Conservation (phyloP, 805 yeast genomes). For the Suhomyces xylopsoci region DNA sequence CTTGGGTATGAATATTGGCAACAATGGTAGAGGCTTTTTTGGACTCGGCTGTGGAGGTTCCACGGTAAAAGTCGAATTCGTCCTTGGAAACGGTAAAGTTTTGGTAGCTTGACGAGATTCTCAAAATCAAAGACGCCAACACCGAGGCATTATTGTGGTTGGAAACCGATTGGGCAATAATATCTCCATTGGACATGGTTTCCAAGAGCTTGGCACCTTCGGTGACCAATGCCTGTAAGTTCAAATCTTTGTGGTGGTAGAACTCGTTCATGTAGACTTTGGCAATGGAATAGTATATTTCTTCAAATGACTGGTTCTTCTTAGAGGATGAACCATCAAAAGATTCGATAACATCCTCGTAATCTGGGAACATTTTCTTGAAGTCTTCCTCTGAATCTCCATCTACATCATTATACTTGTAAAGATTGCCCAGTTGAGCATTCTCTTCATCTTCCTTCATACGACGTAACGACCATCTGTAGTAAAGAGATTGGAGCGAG, state of each 20-base stretch:
- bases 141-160: constrained; percentile 18
- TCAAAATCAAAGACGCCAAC: constrained; percentile 17
- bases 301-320: constrained; percentile 36
- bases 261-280: constrained; percentile 46
- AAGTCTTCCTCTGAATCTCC: constrained; percentile 79
- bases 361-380: constrained; percentile 79
- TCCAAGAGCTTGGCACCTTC: constrained; percentile 36
- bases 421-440: constrained; percentile 59
- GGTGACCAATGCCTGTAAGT: constrained; percentile 27
- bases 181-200: constrained; percentile 8
- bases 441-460: constrained; percentile 63
- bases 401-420: constrained; percentile 59
- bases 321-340: constrained; percentile 10
- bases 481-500: constrained; percentile 57
- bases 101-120: constrained; percentile 17
- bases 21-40: constrained; percentile 52
- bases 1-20: constrained; percentile 28
- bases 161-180: constrained; percentile 5
- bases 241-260: constrained; percentile 12
- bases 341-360: constrained; percentile 58
- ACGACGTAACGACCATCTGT: constrained; percentile 77
- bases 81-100: constrained; percentile 14
- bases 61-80: constrained; percentile 58
- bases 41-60: constrained; percentile 58
- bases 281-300: constrained; percentile 48